Evolutionary conservation across 2,329 filamentous ascomycete species (phyloP).

Genomic region (Phyllosticta paracitricarpa): DNA sequence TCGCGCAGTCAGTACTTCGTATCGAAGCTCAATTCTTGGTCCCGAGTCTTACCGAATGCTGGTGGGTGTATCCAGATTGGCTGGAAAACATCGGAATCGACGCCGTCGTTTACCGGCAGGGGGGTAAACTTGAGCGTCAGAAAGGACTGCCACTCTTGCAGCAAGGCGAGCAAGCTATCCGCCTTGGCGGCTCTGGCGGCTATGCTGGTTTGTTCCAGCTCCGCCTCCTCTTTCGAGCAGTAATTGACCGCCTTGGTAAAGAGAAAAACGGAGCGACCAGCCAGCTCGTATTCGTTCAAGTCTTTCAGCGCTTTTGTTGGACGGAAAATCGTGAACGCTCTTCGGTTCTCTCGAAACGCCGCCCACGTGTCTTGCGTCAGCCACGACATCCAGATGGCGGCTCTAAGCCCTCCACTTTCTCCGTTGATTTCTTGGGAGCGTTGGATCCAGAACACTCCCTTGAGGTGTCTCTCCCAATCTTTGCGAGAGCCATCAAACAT

Average conservation of each 20-base stretch:
- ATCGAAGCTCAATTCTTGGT: not conserved
- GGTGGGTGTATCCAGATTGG: conserved; percentile 44
- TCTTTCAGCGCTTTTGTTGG: conserved; percentile 40
- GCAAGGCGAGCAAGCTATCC: conserved; percentile 36
- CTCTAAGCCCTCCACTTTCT: conserved; percentile 45
- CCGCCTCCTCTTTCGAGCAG: conserved; percentile 41
- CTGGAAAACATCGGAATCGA: conserved; percentile 24
- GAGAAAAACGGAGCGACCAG: conserved; percentile 44
- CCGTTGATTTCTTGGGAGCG: conserved; percentile 52
- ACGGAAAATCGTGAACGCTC: conserved; percentile 49
- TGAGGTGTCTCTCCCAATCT: conserved; percentile 53
- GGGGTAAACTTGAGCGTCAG: conserved; percentile 35
- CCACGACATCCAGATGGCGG: conserved; percentile 57
- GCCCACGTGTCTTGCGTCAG: conserved; percentile 57
- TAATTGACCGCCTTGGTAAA: conserved; percentile 50
- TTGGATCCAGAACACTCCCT: conserved; percentile 59
- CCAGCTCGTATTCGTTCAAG: conserved; percentile 45
- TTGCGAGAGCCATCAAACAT: conserved; percentile 50
- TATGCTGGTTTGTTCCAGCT: conserved; percentile 32
- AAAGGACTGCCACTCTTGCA: conserved; percentile 42
- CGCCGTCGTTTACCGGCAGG: conserved; percentile 20
- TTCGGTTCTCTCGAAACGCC: conserved; percentile 48
- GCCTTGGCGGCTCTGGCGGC: conserved; percentile 35
- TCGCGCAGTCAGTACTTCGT: conserved; percentile 11
- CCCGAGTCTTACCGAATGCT: conserved; percentile 24